Evolutionary conservation across 139 green algal genomes (phyloP).

Genomic region (Dunaliella primolecta): DNA sequence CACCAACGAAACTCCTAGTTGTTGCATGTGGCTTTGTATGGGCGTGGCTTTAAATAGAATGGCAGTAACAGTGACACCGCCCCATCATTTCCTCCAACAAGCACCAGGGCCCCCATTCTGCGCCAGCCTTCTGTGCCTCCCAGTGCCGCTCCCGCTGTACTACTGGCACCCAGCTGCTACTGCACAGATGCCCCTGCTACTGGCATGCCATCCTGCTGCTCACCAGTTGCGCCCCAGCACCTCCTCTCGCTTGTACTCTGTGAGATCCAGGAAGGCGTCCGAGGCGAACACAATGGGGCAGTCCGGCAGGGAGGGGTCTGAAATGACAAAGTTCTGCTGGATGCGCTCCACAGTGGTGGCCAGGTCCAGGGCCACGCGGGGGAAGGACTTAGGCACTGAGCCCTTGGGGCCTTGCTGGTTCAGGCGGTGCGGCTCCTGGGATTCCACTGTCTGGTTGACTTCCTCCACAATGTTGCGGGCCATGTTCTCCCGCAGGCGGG

Average conservation of each 20-base stretch:
- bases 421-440: constrained; percentile 16
- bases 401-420: constrained; percentile 14
- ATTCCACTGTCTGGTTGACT: constrained; percentile 58
- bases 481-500: constrained; percentile 71
- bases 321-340: constrained; percentile 97
- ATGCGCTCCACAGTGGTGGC: constrained; percentile 97
- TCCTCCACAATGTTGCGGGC: constrained; percentile 79
- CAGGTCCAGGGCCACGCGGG: constrained; percentile 88
- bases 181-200: too few species aligned
- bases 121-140: too few species aligned
- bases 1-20: too few species aligned
- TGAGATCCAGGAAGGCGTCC: constrained; percentile 91
- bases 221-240: constrained; percentile 92
- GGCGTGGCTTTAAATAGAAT: too few species aligned
- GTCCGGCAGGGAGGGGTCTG: constrained; percentile 93
- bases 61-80: too few species aligned
- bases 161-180: too few species aligned
- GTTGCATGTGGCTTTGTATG: too few species aligned
- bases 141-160: too few species aligned
- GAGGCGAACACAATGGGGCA: constrained; percentile 96
- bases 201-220: too few species aligned
- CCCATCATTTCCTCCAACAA: too few species aligned
- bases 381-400: constrained; percentile 67
- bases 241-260: constrained; percentile 89
- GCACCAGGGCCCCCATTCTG: too few species aligned